Conservation (phyloP, 2,329 filamentous ascomycete species). For the Fusarium pseudocircinatum region DNA sequence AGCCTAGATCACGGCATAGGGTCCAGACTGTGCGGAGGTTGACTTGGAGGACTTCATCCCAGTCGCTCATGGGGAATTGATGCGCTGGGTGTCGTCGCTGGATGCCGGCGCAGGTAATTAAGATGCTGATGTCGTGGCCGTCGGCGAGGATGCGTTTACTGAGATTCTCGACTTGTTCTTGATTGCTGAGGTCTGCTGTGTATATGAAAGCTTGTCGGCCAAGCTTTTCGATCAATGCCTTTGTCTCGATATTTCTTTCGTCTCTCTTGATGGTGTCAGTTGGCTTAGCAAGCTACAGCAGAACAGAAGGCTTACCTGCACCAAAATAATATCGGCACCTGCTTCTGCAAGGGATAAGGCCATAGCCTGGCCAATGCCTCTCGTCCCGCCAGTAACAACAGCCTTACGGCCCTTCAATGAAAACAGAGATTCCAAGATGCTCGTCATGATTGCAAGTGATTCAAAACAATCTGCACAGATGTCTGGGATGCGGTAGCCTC, state of each 20-base stretch:
- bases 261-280: slow-evolving; percentile 45
- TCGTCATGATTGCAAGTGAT: background rate
- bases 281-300: background rate
- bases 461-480: fast-evolving
- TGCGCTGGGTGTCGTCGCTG: slow-evolving; percentile 81
- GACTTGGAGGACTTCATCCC: slow-evolving; percentile 80
- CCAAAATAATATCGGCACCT: slow-evolving; percentile 65
- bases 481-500: background rate
- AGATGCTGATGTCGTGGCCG: slow-evolving; percentile 74
- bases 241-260: slow-evolving; percentile 60
- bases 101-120: slow-evolving; percentile 88
- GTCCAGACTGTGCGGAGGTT: slow-evolving; percentile 86
- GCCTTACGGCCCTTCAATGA: slow-evolving; percentile 65
- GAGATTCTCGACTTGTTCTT: slow-evolving; percentile 66
- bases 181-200: slow-evolving; percentile 72
- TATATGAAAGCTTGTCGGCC: slow-evolving; percentile 74
- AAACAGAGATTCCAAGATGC: slow-evolving; percentile 50
- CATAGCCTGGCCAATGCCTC: slow-evolving; percentile 66
- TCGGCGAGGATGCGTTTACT: slow-evolving; percentile 67
- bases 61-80: slow-evolving; percentile 79
- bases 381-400: slow-evolving; percentile 65
- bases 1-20: slow-evolving; percentile 78
- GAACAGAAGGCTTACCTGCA: slow-evolving; percentile 55
- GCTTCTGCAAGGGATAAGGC: slow-evolving; percentile 68
- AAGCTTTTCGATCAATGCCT: slow-evolving; percentile 68